Base-by-base conservation (phyloP, 371 early-diverging fungal species). In the Mortierella sp. region DNA sequence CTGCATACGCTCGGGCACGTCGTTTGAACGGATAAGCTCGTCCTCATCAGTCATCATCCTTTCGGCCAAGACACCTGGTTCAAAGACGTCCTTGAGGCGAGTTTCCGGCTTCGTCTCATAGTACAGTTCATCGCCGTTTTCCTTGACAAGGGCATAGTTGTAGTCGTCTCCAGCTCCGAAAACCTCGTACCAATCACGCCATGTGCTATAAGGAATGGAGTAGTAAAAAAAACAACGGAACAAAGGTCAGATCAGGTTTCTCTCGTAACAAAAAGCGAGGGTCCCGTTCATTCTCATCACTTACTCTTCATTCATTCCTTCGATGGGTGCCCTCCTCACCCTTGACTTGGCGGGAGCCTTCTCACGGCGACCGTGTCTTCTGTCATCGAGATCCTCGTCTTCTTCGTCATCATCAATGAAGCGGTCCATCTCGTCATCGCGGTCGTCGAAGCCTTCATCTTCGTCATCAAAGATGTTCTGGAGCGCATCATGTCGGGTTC, bases 1-100 rank as follows among this genome's bases (percentile, higher is more conserved):
- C 86, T 96, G 97, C 76, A 96, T 83, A 47, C 99, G 90, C 62
- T 98, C 99, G 7, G 99, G 99, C 1, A 96, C 82, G 70, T 98
- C 98, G 31, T 86, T 85, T 4, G 87, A 67, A 38, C 96, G 89
- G 65, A 98, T 96, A 7, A 84, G 86, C 58, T 97, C 96, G 78
- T 98, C 99, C 60, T 83, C 82, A 47, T 93, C 94, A 1, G 98
- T 97, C 87, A 98, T 86, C 91, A 96, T 90, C 61, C 93, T 87
- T 48, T 87, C 94, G 23, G 87, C 90, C 43, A 98, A 84, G 72
- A 94, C 98, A 24, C 91, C 88, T 0, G 97, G 98, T 78, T 97
- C 98, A 66, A 94, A 97, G 14, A 97, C 87, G 65, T 94, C 88
- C 19, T 85, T 89, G 51, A 93, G 76, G 52, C 87, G 88, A 57